A percentile compares a stretch with the other conserved stretches of the same genome.
phyloP scores from a whole-genome alignment of 179 eudicot species.

The Spinacia oleracea region DNA sequence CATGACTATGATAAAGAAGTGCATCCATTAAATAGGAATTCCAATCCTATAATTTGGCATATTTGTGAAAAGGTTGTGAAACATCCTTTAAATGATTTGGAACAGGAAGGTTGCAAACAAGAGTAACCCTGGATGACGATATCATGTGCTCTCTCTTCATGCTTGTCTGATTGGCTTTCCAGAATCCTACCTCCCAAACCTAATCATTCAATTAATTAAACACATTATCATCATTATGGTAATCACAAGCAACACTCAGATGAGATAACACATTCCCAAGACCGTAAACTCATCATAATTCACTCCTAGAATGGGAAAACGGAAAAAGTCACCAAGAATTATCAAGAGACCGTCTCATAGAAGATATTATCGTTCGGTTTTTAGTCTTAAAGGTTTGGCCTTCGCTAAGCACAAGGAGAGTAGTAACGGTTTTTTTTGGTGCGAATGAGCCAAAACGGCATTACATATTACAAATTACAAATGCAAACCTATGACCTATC shows the following conservation, averaged over 20 bases:
- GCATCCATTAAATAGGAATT: not conserved
- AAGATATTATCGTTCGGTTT: too few relatives aligned
- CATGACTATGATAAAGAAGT: not conserved
- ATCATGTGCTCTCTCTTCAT: conserved; percentile 27
- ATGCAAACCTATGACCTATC: too few relatives aligned
- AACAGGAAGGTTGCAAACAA: conserved; percentile 42
- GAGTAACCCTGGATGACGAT: conserved; percentile 46
- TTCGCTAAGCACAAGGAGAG: not conserved
- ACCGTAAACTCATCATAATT: too few relatives aligned
- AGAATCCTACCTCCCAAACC: conserved; percentile 48
- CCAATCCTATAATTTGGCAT: conserved; percentile 34
- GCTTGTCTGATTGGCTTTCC: conserved; percentile 31
- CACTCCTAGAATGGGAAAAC: too few relatives aligned
- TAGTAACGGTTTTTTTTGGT: too few relatives aligned
- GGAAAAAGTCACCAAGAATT: too few relatives aligned
- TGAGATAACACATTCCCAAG: too few relatives aligned
- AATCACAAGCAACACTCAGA: too few relatives aligned
- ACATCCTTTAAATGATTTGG: conserved; percentile 27
- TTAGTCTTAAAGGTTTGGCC: too few relatives aligned
- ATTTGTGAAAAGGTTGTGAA: conserved; percentile 26
- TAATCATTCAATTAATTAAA: not conserved
- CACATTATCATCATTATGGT: too few relatives aligned
- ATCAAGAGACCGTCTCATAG: not conserved
- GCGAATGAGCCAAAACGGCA: too few relatives aligned
- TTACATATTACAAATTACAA: too few relatives aligned